Evolutionary conservation across 148 eudicot genomes (phyloP).

Genomic region (Amaranthus palmeri): DNA sequence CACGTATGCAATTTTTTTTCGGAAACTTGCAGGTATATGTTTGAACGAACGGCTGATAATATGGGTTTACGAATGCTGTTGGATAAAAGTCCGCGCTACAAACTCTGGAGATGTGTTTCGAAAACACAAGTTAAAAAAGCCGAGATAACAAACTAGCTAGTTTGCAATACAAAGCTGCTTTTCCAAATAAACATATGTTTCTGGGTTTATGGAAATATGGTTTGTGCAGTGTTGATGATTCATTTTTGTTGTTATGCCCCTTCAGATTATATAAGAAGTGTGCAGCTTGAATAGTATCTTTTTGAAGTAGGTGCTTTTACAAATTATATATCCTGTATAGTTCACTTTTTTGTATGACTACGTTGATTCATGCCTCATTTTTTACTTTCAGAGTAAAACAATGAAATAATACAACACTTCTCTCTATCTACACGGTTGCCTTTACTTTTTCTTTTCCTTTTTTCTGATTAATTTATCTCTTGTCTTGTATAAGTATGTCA

Average conservation of each 20-base stretch:
- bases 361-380: constrained; percentile 9
- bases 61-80: constrained; percentile 66
- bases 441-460: too few relatives aligned
- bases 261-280: constrained; percentile 24
- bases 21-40: constrained; percentile 46
- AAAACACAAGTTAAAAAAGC: constrained; percentile 39
- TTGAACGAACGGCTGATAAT: constrained; percentile 52
- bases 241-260: constrained; percentile 17
- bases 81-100: constrained; percentile 60
- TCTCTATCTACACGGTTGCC: too few relatives aligned
- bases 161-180: constrained; percentile 12
- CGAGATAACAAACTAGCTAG: constrained; percentile 11
- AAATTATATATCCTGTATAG: constrained; percentile 27
- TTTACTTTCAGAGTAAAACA: constrained; percentile 11
- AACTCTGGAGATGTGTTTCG: constrained; percentile 63
- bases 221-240: constrained; percentile 27
- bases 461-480: too few relatives aligned
- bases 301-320: constrained; percentile 23
- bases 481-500: too few relatives aligned
- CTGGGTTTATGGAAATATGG: constrained; percentile 23
- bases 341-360: constrained; percentile 29
- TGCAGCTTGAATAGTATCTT: constrained; percentile 21
- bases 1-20: neutral
- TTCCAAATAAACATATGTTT: constrained; percentile 19
- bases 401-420: neutral